phyloP scores from a whole-genome alignment of 805 yeast species.

The Candida nemodendra region DNA sequence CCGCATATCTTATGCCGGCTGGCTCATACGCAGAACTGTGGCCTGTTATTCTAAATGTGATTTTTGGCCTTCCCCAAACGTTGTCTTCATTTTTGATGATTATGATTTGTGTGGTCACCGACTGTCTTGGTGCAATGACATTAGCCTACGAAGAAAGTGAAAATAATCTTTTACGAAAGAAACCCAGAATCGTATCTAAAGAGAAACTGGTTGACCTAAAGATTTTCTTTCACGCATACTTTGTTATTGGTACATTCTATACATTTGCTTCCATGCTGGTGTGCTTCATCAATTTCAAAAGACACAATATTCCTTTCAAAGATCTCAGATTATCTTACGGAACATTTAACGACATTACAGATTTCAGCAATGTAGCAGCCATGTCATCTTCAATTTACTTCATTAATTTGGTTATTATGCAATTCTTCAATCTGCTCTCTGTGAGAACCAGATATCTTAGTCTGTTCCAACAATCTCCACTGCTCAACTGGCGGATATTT shows the following conservation, averaged over 20 bases:
- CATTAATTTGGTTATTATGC: slow-evolving; percentile 46
- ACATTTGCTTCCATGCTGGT: slow-evolving; percentile 29
- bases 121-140: slow-evolving; percentile 43
- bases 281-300: slow-evolving; percentile 37
- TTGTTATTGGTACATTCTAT: slow-evolving; percentile 41
- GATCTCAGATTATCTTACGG: slow-evolving; percentile 39
- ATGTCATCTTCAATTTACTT: slow-evolving; percentile 45
- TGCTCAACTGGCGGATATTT: slow-evolving; percentile 34
- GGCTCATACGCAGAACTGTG: slow-evolving; percentile 51
- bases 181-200: slow-evolving; percentile 42
- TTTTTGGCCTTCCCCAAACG: slow-evolving; percentile 50
- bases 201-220: slow-evolving; percentile 46
- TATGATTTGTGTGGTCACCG: slow-evolving; percentile 48
- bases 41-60: slow-evolving; percentile 46
- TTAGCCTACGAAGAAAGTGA: slow-evolving; percentile 46
- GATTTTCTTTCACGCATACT: slow-evolving; percentile 45
- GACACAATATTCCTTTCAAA: slow-evolving; percentile 37
- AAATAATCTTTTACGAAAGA: slow-evolving; percentile 38
- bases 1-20: slow-evolving; percentile 51
- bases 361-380: slow-evolving; percentile 20
- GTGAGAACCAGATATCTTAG: slow-evolving; percentile 43
- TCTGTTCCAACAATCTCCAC: slow-evolving; percentile 41
- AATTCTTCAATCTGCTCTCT: slow-evolving; percentile 43
- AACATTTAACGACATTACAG: slow-evolving; percentile 23
- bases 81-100: slow-evolving; percentile 51